Percentiles rank a stretch among this genome's conserved stretches.
Conservation (phyloP, 2,329 filamentous ascomycete species). For the Thielaviopsis punctulata region DNA sequence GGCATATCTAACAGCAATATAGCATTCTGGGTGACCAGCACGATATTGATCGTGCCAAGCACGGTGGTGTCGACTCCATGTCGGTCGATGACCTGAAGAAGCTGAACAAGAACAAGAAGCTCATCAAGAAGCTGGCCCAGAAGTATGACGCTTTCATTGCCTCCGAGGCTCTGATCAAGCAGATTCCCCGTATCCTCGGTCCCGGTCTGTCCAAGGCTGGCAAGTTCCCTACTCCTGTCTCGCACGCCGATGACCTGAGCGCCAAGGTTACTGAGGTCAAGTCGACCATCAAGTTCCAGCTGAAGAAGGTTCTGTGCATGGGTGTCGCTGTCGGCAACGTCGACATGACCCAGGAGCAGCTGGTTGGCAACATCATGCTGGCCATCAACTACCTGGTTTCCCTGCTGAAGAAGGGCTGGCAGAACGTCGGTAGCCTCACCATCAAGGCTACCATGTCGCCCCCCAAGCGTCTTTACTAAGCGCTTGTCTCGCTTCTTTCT, state of each 20-base stretch:
- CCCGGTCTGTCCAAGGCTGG: conserved; percentile 97
- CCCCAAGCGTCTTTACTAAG: conserved; percentile 92
- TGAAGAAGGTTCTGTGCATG: conserved; percentile 99
- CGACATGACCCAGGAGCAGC: conserved; percentile 88
- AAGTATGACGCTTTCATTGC: conserved; percentile 99
- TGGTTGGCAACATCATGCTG: conserved; percentile 98
- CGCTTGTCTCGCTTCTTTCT: conserved; percentile 14
- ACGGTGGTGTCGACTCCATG: conserved; percentile 97
- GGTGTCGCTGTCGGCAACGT: conserved; percentile 99
- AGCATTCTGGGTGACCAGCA: conserved; percentile 58
- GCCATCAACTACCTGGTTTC: conserved; percentile 99
- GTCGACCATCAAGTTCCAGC: conserved; percentile 99
- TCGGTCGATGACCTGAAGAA: conserved; percentile 98
- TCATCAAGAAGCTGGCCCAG: conserved; percentile 99
- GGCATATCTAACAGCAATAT: neutral
- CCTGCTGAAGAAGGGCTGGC: conserved; percentile 99
- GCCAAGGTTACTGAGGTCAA: conserved; percentile 98
- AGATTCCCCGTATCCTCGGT: conserved; percentile 98
- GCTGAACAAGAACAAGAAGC: conserved; percentile 99
- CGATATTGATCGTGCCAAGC: conserved; percentile 99
- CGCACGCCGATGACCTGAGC: conserved; percentile 83
- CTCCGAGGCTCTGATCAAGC: conserved; percentile 96
- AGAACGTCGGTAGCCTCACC: conserved; percentile 98
- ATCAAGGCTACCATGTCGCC: conserved; percentile 99
- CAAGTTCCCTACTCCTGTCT: conserved; percentile 99